Conservation (phyloP, 1,284 basidiomycete genomes). For the Lignosus rhinocerotis region DNA sequence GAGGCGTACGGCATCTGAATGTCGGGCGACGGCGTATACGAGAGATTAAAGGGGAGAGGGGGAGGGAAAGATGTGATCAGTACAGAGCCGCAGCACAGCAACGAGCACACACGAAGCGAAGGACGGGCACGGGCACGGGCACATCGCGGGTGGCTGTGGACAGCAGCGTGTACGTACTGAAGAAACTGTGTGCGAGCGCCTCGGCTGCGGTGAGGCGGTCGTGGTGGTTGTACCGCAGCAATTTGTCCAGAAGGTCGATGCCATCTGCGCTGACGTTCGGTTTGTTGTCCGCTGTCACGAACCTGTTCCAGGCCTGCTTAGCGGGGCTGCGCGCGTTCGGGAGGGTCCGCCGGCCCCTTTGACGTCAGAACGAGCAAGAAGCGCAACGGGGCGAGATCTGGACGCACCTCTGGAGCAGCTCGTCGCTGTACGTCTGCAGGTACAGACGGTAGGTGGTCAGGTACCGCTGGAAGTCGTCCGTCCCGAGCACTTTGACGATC, state of each 20-base stretch:
- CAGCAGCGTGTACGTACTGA: slow-evolving; percentile 49
- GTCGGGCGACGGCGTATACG: background rate
- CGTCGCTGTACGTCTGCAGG: slow-evolving; percentile 69
- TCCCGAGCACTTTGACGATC: slow-evolving; percentile 86
- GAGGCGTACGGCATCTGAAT: slow-evolving; percentile 51
- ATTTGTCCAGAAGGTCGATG: slow-evolving; percentile 81
- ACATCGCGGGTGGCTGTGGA: slow-evolving; percentile 12
- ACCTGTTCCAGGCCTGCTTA: slow-evolving; percentile 76
- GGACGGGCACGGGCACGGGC: background rate
- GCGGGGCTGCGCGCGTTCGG: slow-evolving; percentile 50
- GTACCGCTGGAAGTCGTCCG: slow-evolving; percentile 77
- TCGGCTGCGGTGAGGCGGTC: slow-evolving; percentile 83
- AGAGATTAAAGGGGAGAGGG: background rate
- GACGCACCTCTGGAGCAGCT: slow-evolving; percentile 61
- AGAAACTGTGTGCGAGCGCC: slow-evolving; percentile 76
- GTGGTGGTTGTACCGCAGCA: slow-evolving; percentile 84
- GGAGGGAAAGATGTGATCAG: background rate
- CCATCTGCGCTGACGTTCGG: slow-evolving; percentile 73
- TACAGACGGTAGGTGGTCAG: slow-evolving; percentile 77
- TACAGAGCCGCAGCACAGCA: background rate
- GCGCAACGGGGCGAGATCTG: background rate
- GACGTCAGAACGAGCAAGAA: background rate
- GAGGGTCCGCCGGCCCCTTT: background rate
- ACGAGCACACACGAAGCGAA: background rate
- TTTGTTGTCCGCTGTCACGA: slow-evolving; percentile 74